Evolutionary conservation across 768 basidiomycete genomes (phyloP).

Genomic region (Suillus ampliporus): DNA sequence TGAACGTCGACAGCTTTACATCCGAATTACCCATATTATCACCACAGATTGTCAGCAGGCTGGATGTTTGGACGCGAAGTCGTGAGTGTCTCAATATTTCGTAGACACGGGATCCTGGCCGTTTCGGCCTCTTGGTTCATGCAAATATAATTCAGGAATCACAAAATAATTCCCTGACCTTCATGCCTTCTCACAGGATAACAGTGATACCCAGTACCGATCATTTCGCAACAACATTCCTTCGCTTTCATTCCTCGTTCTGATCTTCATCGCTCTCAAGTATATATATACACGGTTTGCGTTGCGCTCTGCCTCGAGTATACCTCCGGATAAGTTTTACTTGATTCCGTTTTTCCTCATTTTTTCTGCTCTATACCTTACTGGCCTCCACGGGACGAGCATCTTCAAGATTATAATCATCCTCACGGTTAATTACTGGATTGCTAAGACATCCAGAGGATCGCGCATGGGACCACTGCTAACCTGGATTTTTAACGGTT

Average conservation of each 20-base stretch:
- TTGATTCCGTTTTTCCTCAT: slow-evolving; percentile 62
- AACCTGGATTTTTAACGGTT: slow-evolving; percentile 82
- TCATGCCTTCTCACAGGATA: slow-evolving; percentile 68
- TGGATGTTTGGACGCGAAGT: slow-evolving; percentile 85
- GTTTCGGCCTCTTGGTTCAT: slow-evolving; percentile 5
- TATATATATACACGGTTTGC: slow-evolving; percentile 47
- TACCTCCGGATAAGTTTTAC: slow-evolving; percentile 35
- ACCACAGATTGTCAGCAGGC: slow-evolving; percentile 62
- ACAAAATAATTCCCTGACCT: background rate
- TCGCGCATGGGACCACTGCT: slow-evolving; percentile 54
- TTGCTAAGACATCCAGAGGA: slow-evolving; percentile 53
- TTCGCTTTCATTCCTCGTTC: slow-evolving; percentile 54
- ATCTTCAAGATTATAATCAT: slow-evolving; percentile 79
- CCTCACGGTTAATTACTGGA: slow-evolving; percentile 67
- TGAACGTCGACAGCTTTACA: slow-evolving; percentile 57
- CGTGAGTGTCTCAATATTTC: slow-evolving; percentile 51
- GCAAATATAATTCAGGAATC: slow-evolving; percentile 12
- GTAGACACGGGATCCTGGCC: background rate
- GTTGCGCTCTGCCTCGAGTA: slow-evolving; percentile 28
- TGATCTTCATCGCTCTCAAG: slow-evolving; percentile 63
- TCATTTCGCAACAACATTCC: slow-evolving; percentile 84
- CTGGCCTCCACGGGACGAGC: slow-evolving; percentile 82
- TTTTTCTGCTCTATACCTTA: slow-evolving; percentile 68
- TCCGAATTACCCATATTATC: slow-evolving; percentile 73
- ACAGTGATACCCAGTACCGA: slow-evolving; percentile 90